A percentile compares a stretch with the other conserved stretches of the same genome.
Evolutionary conservation across 1,284 basidiomycete genomes (phyloP).

Genomic region (Cutaneotrichosporon dermatis): DNA sequence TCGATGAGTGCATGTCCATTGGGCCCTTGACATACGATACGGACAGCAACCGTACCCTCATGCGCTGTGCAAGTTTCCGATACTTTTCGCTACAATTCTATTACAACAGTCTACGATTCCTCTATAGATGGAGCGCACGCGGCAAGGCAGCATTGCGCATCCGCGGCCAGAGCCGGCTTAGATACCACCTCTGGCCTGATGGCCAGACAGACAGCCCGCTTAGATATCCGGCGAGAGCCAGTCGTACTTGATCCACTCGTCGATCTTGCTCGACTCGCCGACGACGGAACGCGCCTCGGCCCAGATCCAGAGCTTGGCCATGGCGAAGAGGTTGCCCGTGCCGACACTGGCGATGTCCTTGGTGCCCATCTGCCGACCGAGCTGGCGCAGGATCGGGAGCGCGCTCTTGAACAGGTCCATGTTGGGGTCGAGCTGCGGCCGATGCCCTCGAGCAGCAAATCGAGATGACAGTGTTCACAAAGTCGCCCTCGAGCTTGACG

Average conservation of each 20-base stretch:
- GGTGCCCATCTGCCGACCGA: constrained; percentile 81
- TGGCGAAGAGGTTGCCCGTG: constrained; percentile 67
- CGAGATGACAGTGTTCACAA: constrained; percentile 95
- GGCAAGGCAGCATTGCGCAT: too few species aligned
- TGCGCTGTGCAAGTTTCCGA: too few species aligned
- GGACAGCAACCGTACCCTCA: too few species aligned
- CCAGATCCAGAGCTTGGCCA: constrained; percentile 90
- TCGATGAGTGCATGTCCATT: too few species aligned
- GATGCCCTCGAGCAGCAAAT: constrained; percentile 93
- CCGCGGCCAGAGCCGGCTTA: too few species aligned
- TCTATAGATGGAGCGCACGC: too few species aligned
- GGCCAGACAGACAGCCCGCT: too few species aligned
- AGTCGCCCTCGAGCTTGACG: constrained; percentile 98
- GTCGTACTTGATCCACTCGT: constrained; percentile 48
- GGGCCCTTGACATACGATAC: too few species aligned
- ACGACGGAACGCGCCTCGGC: constrained; percentile 82
- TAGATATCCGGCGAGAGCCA: constrained; percentile 11
- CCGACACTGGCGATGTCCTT: constrained; percentile 65
- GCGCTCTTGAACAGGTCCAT: constrained; percentile 92
- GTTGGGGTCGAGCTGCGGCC: constrained; percentile 88
- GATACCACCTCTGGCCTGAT: too few species aligned
- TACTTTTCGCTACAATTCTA: neutral
- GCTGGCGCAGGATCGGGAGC: constrained; percentile 78
- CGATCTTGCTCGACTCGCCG: constrained; percentile 68
- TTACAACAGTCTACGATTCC: too few species aligned